Percentiles rank a stretch among this genome's conserved stretches.
These are phyloP conservation scores for Flaveria robusta DNA, from an alignment of 129 eudicot genomes.

Conservation along the genomic window DNA sequence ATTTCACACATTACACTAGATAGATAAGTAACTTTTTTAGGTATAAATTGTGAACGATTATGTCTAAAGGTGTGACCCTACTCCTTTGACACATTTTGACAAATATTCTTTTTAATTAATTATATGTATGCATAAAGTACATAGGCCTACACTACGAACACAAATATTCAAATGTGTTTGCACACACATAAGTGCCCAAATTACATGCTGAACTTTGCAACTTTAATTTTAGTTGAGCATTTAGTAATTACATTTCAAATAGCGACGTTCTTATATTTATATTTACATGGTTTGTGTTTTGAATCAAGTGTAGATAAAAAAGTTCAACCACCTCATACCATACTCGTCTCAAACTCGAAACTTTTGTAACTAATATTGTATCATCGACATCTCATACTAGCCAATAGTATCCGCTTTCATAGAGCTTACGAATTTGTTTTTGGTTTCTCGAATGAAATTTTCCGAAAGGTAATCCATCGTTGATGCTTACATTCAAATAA, in stretches of 20 bases:
- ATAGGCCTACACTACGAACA: constrained; percentile 4
- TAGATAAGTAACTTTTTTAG: not conserved
- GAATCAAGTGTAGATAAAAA: too few species aligned
- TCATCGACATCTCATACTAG: too few species aligned
- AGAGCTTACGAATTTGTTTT: too few species aligned
- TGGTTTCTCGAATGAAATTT: too few species aligned
- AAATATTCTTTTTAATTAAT: not conserved
- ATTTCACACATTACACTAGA: not conserved
- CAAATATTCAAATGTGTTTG: not conserved
- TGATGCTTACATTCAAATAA: too few species aligned
- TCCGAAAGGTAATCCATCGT: too few species aligned
- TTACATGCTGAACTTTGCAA: not conserved
- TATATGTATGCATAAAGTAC: not conserved
- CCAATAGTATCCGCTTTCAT: too few species aligned
- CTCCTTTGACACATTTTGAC: not conserved
- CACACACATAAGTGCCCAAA: constrained; percentile 4
- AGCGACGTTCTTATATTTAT: not conserved
- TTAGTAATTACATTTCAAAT: not conserved
- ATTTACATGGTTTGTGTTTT: too few species aligned
- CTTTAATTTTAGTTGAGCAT: not conserved
- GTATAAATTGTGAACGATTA: not conserved
- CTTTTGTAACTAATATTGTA: too few species aligned
- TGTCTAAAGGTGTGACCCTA: not conserved
- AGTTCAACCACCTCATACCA: too few species aligned
- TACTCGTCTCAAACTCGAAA: too few species aligned